A percentile compares a stretch with the other conserved stretches of the same genome.
phyloP scores from a whole-genome alignment of 169 alveolate species.

The Babesia ovis region DNA sequence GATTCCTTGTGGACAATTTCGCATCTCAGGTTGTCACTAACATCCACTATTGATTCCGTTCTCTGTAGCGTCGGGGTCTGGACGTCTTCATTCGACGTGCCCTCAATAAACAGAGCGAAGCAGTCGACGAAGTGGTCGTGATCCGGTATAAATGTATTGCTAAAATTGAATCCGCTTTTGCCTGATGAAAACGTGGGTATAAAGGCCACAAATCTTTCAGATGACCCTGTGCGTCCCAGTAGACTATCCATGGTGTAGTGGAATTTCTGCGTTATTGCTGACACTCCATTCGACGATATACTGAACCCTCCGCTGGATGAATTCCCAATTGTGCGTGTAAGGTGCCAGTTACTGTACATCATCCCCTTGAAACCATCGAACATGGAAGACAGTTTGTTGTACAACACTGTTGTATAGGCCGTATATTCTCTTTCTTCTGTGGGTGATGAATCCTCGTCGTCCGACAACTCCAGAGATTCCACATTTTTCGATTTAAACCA shows the following conservation, averaged over 20 bases:
- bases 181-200: constrained; percentile 37
- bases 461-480: not conserved
- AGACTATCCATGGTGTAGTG: constrained; percentile 47
- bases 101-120: constrained; percentile 62
- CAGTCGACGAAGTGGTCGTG: constrained; percentile 39
- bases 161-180: constrained; percentile 23
- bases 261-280: constrained; percentile 18
- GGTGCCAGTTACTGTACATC: constrained; percentile 38
- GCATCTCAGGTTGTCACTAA: constrained; percentile 44
- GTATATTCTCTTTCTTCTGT: not conserved
- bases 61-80: not conserved
- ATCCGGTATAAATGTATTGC: constrained; percentile 22
- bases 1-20: constrained; percentile 52
- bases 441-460: not conserved
- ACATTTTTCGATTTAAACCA: not conserved
- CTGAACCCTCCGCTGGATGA: not conserved
- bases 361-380: constrained; percentile 53
- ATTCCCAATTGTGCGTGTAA: not conserved
- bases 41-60: not conserved
- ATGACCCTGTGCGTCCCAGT: constrained; percentile 19
- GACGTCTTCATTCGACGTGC: not conserved
- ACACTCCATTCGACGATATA: not conserved
- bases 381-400: constrained; percentile 60
- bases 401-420: constrained; percentile 25
- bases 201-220: constrained; percentile 58